phyloP scores from a whole-genome alignment of 2,329 filamentous ascomycete genomes.

The Botrytis byssoidea region DNA sequence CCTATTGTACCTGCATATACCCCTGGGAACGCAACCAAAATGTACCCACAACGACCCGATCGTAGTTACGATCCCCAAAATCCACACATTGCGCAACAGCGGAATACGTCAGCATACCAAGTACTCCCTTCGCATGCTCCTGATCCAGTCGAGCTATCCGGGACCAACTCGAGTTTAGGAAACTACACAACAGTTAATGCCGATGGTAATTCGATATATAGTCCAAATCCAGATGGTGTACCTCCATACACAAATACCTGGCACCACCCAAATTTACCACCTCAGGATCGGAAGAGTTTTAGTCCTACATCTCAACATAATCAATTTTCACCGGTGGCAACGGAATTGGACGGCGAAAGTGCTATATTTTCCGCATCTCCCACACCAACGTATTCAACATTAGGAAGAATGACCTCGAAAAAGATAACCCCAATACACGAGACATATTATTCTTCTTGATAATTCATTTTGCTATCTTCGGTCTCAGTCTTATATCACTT shows the following conservation, averaged over 20 bases:
- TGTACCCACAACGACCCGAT: slow-evolving; percentile 22
- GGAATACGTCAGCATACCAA: not conserved
- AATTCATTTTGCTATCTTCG: not conserved
- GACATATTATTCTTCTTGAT: slow-evolving; percentile 29
- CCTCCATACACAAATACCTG: not conserved
- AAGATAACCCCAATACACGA: slow-evolving; percentile 27
- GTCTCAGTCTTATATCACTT: not conserved
- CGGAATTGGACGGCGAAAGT: slow-evolving; percentile 15
- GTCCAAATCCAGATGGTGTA: not conserved
- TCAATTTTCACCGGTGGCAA: slow-evolving; percentile 4
- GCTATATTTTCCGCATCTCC: slow-evolving; percentile 21
- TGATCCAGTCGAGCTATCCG: slow-evolving; percentile 11
- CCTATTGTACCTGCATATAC: slow-evolving; percentile 11
- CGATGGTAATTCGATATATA: not conserved
- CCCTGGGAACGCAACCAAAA: slow-evolving; percentile 1
- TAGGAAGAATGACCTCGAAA: slow-evolving; percentile 20
- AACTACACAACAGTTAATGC: not conserved
- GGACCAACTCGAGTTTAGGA: not conserved
- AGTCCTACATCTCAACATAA: slow-evolving; percentile 21
- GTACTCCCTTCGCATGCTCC: slow-evolving; percentile 7
- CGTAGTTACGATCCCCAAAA: slow-evolving; percentile 22
- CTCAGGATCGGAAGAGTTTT: not conserved
- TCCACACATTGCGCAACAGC: slow-evolving; percentile 16
- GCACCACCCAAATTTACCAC: slow-evolving; percentile 11
- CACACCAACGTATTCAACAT: slow-evolving; percentile 27